A percentile compares a stretch with the other conserved stretches of the same genome.
phyloP scores from a whole-genome alignment of 805 yeast genomes.

The Kodamaea sagamina region DNA sequence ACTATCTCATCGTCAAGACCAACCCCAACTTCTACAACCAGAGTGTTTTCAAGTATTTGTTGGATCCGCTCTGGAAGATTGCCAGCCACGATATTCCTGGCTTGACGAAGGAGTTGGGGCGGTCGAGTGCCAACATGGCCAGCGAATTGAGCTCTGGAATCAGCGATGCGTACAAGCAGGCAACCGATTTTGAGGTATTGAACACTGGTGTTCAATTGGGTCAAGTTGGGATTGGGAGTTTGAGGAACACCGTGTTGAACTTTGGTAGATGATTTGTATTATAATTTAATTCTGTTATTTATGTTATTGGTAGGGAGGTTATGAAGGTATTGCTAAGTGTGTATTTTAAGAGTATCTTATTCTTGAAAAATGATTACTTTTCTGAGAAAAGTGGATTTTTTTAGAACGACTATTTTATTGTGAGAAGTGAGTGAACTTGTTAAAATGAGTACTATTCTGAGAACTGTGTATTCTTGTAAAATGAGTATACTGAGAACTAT shows the following conservation, averaged over 20 bases:
- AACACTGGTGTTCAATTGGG: conserved; percentile 23
- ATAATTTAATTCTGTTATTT: background rate
- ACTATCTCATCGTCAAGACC: conserved; percentile 31
- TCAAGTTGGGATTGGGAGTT: conserved; percentile 38
- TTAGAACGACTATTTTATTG: no score
- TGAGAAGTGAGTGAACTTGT: no score
- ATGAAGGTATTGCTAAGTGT: no score
- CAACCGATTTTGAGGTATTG: conserved; percentile 22
- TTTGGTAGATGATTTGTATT: conserved; percentile 17
- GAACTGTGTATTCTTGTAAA: no score
- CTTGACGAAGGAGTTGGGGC: background rate
- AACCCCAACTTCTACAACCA: conserved; percentile 17
- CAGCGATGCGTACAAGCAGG: conserved; percentile 15
- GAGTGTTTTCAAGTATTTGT: background rate
- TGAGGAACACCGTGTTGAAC: conserved; percentile 28
- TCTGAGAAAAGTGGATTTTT: no score
- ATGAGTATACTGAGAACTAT: no score
- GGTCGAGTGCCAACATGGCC: background rate
- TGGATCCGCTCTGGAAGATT: conserved; percentile 8
- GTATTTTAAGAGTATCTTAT: no score
- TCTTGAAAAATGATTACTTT: no score
- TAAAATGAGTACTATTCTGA: no score
- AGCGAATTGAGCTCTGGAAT: conserved; percentile 8
- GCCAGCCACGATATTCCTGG: conserved; percentile 7
- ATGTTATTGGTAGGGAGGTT: background rate